Evolutionary conservation across 495 filamentous ascomycete species (phyloP), one percentile per base, ranked within the genome.

Genomic region (Entonaema liquescens): DNA sequence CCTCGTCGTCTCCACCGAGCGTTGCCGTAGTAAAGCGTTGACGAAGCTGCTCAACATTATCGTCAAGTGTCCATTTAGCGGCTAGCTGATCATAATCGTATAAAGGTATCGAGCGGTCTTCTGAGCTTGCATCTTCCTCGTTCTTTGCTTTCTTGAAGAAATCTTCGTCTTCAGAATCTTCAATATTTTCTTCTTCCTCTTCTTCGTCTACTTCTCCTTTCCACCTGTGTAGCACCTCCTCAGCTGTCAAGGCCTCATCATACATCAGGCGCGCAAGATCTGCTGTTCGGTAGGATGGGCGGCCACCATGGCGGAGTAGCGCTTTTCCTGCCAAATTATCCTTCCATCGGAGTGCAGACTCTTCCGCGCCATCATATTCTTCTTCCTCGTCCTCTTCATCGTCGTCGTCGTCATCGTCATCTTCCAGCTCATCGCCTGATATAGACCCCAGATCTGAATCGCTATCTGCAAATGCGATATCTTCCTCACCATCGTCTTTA

Each of bases 381-480:
- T 86, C 83, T 11, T 86, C 86, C 5, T 85, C 85, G n/a, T 87
- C 85, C 12, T 85, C 84, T 0, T 50, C 47, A 8, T 21, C 36
- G 3, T 86, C 80, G 1, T 84, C 86, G 26, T 87, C 87, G 2
- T 81, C 80, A 0, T 74, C 77, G 1, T 81, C 85, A 15, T 47
- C 42, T 7, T 87, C 83, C 21, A 82, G 89, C 67, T 90, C 89
- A 26, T 93, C 89, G 3, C 83, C 90, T n/a, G 91, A 96, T 36
- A 97, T 80, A 13, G 95, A 98, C 12, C 95, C 95, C 3, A 98
- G 82, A 77, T 98, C 96, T 6, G 95, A 98, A 75, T 99, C 95
- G 73, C 92, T 95, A 73, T 98, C 94, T 1, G 95, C 94, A 78
- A 97, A 99, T n/a, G 87, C 91, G 68, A 97, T 65, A 42, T 88